Conservation (phyloP, 441 rosid genomes). For the Croton setiger region DNA sequence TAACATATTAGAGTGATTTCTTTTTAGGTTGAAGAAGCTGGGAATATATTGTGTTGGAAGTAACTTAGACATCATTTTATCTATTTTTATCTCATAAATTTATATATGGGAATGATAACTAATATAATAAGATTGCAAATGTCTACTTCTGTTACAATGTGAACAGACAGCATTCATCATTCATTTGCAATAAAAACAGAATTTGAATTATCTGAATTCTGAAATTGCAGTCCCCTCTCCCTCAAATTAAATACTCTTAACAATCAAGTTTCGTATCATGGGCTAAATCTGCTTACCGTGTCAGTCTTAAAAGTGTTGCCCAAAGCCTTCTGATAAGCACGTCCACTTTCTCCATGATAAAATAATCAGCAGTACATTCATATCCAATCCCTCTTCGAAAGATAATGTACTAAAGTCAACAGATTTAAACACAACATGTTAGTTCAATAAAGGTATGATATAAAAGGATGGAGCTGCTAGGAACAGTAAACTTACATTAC, state of each 20-base stretch:
- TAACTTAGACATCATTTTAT: background rate
- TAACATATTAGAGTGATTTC: constrained; percentile 15
- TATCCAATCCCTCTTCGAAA: constrained; percentile 93
- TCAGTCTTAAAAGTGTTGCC: constrained; percentile 52
- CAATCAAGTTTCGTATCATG: constrained; percentile 9
- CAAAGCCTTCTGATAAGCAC: constrained; percentile 71
- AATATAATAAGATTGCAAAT: background rate
- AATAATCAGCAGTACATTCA: constrained; percentile 72
- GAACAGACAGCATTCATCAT: constrained; percentile 2
- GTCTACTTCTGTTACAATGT: background rate
- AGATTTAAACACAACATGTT: constrained; percentile 15
- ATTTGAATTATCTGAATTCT: background rate
- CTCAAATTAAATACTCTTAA: constrained; percentile 8
- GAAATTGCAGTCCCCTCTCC: background rate
- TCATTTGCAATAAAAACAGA: background rate
- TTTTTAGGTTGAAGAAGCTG: background rate
- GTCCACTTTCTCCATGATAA: constrained; percentile 89
- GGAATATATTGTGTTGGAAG: background rate
- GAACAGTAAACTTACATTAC: background rate
- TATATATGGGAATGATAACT: background rate
- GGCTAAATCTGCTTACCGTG: constrained; percentile 43
- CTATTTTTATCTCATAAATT: no score
- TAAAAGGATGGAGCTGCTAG: background rate
- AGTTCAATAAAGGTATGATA: constrained; percentile 15
- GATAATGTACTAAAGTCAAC: constrained; percentile 55